Percentiles rank a stretch among this genome's conserved stretches.
These are phyloP conservation scores for Chenopodium suecicum DNA, from an alignment of 148 eudicot species.

Conservation along the genomic window DNA sequence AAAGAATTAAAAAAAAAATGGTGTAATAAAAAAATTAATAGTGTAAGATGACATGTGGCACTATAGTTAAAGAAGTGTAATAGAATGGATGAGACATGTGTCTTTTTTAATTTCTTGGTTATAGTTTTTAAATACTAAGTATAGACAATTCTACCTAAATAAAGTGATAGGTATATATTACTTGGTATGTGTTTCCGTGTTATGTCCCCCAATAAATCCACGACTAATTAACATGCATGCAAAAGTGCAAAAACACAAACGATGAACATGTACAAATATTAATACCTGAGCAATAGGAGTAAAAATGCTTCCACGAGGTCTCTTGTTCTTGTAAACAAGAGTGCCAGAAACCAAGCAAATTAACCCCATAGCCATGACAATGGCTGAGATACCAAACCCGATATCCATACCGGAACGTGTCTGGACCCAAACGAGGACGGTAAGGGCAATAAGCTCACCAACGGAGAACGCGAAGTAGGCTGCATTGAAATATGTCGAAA, in stretches of 20 bases:
- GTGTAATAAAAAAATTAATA: too few relatives aligned
- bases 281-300: slow-evolving; percentile 88
- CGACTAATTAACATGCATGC: not conserved
- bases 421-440: slow-evolving; percentile 87
- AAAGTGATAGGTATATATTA: too few relatives aligned
- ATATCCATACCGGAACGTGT: slow-evolving; percentile 97
- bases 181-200: too few relatives aligned
- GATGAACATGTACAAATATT: not conserved
- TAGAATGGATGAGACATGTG: too few relatives aligned
- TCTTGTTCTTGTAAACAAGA: slow-evolving; percentile 68
- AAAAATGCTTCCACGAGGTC: slow-evolving; percentile 80
- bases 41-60: too few relatives aligned
- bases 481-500: slow-evolving; percentile 88
- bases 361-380: slow-evolving; percentile 85
- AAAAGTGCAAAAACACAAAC: not conserved
- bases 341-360: slow-evolving; percentile 76
- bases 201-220: not conserved
- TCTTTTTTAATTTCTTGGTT: too few relatives aligned
- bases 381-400: slow-evolving; percentile 92
- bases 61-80: too few relatives aligned
- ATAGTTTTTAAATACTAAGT: too few relatives aligned
- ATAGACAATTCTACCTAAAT: too few relatives aligned
- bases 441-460: slow-evolving; percentile 87
- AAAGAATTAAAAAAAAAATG: too few relatives aligned
- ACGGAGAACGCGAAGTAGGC: slow-evolving; percentile 91